phyloP scores from a whole-genome alignment of 768 basidiomycete species.

The Strobilomyces confusus region DNA sequence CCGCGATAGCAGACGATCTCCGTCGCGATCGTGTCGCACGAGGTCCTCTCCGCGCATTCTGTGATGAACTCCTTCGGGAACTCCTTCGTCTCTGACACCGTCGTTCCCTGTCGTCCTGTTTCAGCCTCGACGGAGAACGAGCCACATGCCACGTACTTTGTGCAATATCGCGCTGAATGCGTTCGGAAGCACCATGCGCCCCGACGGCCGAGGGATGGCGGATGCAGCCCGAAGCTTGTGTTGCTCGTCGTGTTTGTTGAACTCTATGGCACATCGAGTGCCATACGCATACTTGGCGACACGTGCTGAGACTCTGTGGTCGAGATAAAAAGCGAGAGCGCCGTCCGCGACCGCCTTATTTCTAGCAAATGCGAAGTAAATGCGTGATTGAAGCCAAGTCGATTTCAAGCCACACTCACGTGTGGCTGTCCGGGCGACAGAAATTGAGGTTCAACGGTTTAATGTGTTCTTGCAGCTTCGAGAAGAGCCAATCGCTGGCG shows the following conservation, averaged over 20 bases:
- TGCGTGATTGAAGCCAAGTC: too few species aligned
- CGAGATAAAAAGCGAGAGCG: slow-evolving; percentile 29
- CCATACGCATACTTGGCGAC: slow-evolving; percentile 40
- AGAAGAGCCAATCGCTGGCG: slow-evolving; percentile 29
- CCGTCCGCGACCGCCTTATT: too few species aligned
- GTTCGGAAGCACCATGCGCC: slow-evolving; percentile 29
- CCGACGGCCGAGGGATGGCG: slow-evolving; percentile 30
- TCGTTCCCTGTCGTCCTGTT: slow-evolving; percentile 16
- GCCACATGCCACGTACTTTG: slow-evolving; percentile 14
- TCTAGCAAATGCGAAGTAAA: too few species aligned
- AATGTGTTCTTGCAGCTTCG: slow-evolving; percentile 23
- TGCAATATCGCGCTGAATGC: slow-evolving; percentile 30
- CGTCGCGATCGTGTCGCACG: slow-evolving; percentile 29
- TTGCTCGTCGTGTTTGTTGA: slow-evolving; percentile 28
- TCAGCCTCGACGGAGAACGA: neutral
- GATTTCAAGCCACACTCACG: too few species aligned
- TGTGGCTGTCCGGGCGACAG: slow-evolving; percentile 39
- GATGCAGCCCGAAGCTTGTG: slow-evolving; percentile 27
- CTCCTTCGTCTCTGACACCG: slow-evolving; percentile 30
- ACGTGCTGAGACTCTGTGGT: slow-evolving; percentile 39
- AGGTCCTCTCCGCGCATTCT: slow-evolving; percentile 25
- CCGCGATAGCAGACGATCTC: slow-evolving; percentile 32
- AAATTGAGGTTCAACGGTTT: slow-evolving; percentile 31
- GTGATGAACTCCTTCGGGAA: slow-evolving; percentile 32
- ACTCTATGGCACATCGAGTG: slow-evolving; percentile 27